phyloP scores from a whole-genome alignment of 192 early-diverging fungal genomes.

The Coemansia sp. region DNA sequence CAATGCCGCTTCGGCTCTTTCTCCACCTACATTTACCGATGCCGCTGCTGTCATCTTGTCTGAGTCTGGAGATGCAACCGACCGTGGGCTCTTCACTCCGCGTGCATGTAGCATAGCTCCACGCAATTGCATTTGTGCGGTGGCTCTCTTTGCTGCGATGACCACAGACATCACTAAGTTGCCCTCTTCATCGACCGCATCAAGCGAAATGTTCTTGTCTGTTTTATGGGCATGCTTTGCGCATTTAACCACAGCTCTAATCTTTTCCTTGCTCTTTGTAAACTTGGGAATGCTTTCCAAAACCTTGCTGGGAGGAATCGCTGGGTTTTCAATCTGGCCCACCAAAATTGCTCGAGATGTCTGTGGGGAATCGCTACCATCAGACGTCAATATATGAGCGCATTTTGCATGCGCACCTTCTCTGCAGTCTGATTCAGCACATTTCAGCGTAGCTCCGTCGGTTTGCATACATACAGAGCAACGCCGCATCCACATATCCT shows the following conservation, averaged over 20 bases:
- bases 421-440: constrained; percentile 14
- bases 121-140: neutral
- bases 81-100: constrained; percentile 3
- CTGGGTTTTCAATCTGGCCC: neutral
- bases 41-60: neutral
- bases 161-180: constrained; percentile 16
- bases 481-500: constrained; percentile 25
- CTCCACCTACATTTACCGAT: neutral
- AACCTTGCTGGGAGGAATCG: neutral
- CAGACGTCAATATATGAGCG: constrained; percentile 4
- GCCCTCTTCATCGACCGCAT: constrained; percentile 16
- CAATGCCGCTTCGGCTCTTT: neutral
- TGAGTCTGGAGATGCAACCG: neutral
- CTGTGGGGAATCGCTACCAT: neutral
- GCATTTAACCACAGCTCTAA: constrained; percentile 13
- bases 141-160: constrained; percentile 19
- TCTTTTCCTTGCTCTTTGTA: neutral
- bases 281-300: constrained; percentile 7
- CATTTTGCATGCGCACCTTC: constrained; percentile 34
- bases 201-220: constrained; percentile 5
- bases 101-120: constrained; percentile 14
- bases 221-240: constrained; percentile 7
- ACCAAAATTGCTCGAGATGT: neutral
- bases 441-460: constrained; percentile 26
- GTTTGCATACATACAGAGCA: constrained; percentile 26